phyloP scores from a whole-genome alignment of 192 early-diverging fungal species.

The Allomyces macrogynus region DNA sequence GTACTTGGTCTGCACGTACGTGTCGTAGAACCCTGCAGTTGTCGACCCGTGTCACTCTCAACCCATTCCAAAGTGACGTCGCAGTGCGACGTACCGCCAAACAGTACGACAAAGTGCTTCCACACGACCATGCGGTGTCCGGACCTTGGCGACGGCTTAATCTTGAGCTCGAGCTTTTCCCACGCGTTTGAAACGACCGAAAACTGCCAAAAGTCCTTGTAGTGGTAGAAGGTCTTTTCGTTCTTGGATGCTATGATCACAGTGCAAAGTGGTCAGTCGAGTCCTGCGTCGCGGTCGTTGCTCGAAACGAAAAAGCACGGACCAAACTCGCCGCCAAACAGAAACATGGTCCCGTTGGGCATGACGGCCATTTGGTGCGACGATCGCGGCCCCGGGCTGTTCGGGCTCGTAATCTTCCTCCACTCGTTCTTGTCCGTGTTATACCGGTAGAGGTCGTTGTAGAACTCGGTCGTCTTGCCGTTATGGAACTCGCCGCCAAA shows the following conservation, averaged over 20 bases:
- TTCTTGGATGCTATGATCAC: constrained; percentile 34
- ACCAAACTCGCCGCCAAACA: constrained; percentile 31
- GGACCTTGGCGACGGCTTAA: constrained; percentile 28
- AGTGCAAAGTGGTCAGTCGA: constrained; percentile 5
- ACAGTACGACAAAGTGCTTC: constrained; percentile 41
- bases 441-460: constrained; percentile 48
- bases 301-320: neutral
- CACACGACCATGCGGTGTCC: constrained; percentile 43
- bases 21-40: constrained; percentile 16
- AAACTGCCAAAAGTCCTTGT: constrained; percentile 52
- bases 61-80: neutral
- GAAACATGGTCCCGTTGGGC: constrained; percentile 33
- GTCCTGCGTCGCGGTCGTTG: neutral
- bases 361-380: constrained; percentile 44
- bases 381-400: constrained; percentile 42
- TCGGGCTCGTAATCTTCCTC: constrained; percentile 38
- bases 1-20: constrained; percentile 23
- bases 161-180: constrained; percentile 42
- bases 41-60: neutral
- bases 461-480: constrained; percentile 22
- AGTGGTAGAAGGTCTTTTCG: constrained; percentile 35
- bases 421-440: constrained; percentile 53
- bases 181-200: constrained; percentile 43
- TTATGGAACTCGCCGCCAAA: constrained; percentile 39
- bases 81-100: constrained; percentile 23